A percentile compares a stretch with the other conserved stretches of the same genome.
Conservation (phyloP, 306 rosid species). For the Trifolium fragiferum region DNA sequence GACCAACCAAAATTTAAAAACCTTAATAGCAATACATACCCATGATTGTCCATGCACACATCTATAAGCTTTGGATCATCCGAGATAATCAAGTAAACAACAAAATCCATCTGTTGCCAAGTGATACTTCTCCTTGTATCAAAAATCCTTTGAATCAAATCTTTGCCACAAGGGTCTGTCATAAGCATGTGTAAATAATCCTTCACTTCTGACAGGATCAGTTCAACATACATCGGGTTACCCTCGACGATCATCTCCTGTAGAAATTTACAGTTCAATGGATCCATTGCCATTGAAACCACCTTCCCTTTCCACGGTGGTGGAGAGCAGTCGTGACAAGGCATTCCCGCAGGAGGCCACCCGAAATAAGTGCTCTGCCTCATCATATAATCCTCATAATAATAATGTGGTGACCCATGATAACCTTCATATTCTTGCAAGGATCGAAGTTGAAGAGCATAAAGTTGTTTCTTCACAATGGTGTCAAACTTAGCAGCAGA, state of each 20-base stretch:
- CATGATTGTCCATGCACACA: constrained; percentile 44
- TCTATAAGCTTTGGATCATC: background rate
- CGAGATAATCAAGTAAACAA: background rate
- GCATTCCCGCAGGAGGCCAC: fast-evolving
- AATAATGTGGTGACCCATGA: no score
- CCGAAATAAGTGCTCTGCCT: background rate
- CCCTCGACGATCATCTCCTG: constrained; percentile 1
- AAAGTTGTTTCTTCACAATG: no score
- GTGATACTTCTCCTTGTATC: background rate
- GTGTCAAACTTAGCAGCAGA: no score
- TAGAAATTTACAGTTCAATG: background rate
- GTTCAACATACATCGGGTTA: background rate
- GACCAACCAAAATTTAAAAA: background rate
- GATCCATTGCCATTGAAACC: constrained; percentile 30
- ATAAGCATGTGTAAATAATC: constrained; percentile 31
- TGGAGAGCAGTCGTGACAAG: background rate
- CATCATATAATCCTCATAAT: no score
- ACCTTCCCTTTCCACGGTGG: background rate
- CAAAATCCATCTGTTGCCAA: background rate
- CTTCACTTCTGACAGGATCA: constrained; percentile 25
- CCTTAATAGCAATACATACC: constrained; percentile 12
- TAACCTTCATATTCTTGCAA: no score
- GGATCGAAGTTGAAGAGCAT: no score
- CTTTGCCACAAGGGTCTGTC: constrained; percentile 20
- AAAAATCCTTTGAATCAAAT: constrained; percentile 39